phyloP scores from a whole-genome alignment of 2,329 filamentous ascomycete genomes.

The Pseudocercospora fijiensis region DNA sequence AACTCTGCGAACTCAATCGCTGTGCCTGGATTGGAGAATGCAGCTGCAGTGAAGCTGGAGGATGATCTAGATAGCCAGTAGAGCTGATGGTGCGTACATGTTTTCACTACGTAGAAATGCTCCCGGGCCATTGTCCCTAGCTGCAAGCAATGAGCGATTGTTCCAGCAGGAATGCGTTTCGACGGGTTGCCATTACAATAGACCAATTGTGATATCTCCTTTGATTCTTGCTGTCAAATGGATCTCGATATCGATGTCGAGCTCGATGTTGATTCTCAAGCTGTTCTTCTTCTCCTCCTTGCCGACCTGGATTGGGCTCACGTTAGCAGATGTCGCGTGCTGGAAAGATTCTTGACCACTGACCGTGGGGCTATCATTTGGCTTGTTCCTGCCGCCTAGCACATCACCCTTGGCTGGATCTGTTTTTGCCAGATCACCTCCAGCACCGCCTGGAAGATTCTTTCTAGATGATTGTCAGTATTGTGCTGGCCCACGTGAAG shows the following conservation, averaged over 20 bases:
- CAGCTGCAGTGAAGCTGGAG: not conserved
- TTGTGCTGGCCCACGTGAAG: not conserved
- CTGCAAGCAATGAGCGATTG: not conserved
- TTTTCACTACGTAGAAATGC: not conserved
- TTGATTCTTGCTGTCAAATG: slow-evolving; percentile 33
- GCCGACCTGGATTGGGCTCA: not conserved
- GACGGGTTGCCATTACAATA: slow-evolving; percentile 25
- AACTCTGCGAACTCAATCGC: not conserved
- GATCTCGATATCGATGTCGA: slow-evolving; percentile 36
- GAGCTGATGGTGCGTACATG: not conserved
- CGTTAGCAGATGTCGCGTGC: not conserved
- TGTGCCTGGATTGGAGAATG: not conserved
- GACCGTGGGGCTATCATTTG: slow-evolving; percentile 9
- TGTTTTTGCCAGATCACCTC: slow-evolving; percentile 7
- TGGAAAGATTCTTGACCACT: not conserved
- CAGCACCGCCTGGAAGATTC: not conserved
- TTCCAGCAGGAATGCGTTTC: not conserved
- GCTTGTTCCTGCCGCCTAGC: not conserved
- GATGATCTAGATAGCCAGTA: not conserved
- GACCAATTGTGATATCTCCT: slow-evolving; percentile 35
- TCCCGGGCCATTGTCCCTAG: not conserved
- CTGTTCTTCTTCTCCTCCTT: slow-evolving; percentile 29
- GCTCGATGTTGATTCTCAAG: slow-evolving; percentile 33
- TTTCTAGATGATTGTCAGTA: not conserved
- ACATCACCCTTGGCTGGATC: slow-evolving; percentile 15